Evolutionary conservation across 345 rosid species (phyloP), one percentile per base, ranked within the genome.

Genomic region (Lagerstroemia speciosa): DNA sequence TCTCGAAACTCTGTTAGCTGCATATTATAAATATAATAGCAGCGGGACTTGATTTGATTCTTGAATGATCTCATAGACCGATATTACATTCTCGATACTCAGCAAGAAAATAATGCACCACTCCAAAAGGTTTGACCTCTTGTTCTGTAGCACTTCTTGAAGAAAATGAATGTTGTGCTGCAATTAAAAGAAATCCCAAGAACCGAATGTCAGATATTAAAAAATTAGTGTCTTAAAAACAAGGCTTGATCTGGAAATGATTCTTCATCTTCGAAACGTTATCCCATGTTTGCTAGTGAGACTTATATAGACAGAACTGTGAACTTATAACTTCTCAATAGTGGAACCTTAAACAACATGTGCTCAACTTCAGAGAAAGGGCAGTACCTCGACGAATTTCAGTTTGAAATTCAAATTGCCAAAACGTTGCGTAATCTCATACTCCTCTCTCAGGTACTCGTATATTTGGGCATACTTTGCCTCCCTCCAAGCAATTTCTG

Each of bases 101-200:
- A 89, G 73, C 69, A 93, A 83, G 85, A 90, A 85, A 73, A 90
- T 89, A 73, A 93, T 86, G 85, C 90, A 86, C 97, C 96, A 92
- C 72, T 93, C 96, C 73, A 86, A 78, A 67, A 90, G 88, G 79
- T 88, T 92, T 0, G 98, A 88, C 69, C 85, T 76, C 74, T 91
- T 79, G 79, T 87, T 93, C 75, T 88, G 96, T 75, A 90, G 80
- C 57, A 86, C 98, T 80, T 90, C 93, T 81, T 89, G 93, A 68
- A 88, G 97, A 81, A 90, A 93, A 75, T 79, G 97, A 81, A 93
- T 87, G 81, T 93, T 93, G 71, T 88, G 97, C 98, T 93, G 97
- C 86, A 79, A 70, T 10, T 71, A 8, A 16, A 65, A 50, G 33
- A 34, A 40, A 17, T n/a, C 43, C 63, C 60, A 53, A 53, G 5